Evolutionary conservation across 2,329 filamentous ascomycete species (phyloP), one percentile per base, ranked within the genome.

Genomic region (Pseudocercospora musae): DNA sequence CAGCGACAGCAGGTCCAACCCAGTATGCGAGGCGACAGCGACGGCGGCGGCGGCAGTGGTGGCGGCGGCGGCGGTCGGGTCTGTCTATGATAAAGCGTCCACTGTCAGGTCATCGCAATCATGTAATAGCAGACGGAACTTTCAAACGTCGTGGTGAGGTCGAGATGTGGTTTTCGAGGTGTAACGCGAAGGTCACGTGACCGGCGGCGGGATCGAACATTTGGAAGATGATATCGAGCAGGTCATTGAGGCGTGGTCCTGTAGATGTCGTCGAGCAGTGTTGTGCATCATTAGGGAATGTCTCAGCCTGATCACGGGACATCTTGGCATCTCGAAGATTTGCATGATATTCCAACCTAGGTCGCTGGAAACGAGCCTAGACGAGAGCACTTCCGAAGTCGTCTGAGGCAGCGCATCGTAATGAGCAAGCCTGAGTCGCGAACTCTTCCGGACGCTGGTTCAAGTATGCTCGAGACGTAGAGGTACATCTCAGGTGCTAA

Each of bases 321-420:
- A 18, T 15, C 44, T 23, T 11, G 44, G 44, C 18, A 48, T 48
- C 20, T 21, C 8, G 37, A n/a, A 8, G 4, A 8, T 40, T 18
- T 18, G 37, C 15, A 8, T 18, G 15, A 40, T 18, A 40, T 8
- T 40, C 37, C 15, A 40, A 40, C 5, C 2, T 7, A 7, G 37
- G 15, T 40, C 37, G 37, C 6, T 20, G 23, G 48, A 52, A n/a
- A 10, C 23, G 15, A n/a, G 15, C 21, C 25, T 8, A 11, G 48
- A 52, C 25, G 48, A 52, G 48, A 29, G 48, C 48, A 52, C 48
- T 52, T 52, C 48, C 48, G 25, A 52, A 52, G 25, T 52, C 48
- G 25, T 52, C 48, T n/a, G 4, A 29, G 21, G 48, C 48, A 48
- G 18, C 44, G 18, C 9, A 18, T 40, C n/a, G 42, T 21, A 21